Percentiles rank a stretch among this genome's conserved stretches.
These are phyloP conservation scores for Xerocomellus chrysenteron DNA, from an alignment of 768 basidiomycete genomes.

Conservation along the genomic window DNA sequence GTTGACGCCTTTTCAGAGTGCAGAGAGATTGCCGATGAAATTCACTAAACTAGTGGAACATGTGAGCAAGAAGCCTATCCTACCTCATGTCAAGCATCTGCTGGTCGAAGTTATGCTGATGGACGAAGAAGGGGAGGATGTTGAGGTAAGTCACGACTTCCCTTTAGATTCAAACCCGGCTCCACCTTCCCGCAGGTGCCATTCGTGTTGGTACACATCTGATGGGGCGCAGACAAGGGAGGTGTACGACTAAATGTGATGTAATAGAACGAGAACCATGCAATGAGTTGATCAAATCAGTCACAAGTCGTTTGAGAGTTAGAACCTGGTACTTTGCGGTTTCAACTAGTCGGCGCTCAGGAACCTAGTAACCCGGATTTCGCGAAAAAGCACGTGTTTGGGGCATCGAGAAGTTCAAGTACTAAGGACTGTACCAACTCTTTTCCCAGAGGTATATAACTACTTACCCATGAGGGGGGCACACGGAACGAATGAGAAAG, in stretches of 20 bases:
- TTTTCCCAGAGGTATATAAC: constrained; percentile 29
- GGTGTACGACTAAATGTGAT: constrained; percentile 5
- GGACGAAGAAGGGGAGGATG: constrained; percentile 92
- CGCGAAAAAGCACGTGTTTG: not conserved
- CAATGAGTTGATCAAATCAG: not conserved
- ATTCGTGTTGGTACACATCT: constrained; percentile 76
- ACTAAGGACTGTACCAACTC: constrained; percentile 20
- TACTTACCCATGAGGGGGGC: constrained; percentile 45
- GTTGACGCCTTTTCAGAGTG: constrained; percentile 52
- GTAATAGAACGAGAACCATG: constrained; percentile 3
- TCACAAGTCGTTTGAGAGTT: not conserved
- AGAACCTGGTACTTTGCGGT: too few species aligned
- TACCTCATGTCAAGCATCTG: constrained; percentile 77
- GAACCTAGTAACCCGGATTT: not conserved
- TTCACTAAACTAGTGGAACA: constrained; percentile 90
- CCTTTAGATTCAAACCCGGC: not conserved
- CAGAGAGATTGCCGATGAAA: constrained; percentile 84
- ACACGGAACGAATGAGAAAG: constrained; percentile 24
- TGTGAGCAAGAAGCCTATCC: constrained; percentile 93
- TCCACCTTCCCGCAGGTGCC: constrained; percentile 54
- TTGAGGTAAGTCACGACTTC: constrained; percentile 60
- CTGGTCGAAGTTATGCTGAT: constrained; percentile 93
- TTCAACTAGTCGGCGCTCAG: not conserved
- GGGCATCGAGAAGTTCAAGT: constrained; percentile 8
- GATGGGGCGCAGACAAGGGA: constrained; percentile 13